Percentiles rank a stretch among this genome's conserved stretches.
These are phyloP conservation scores for Tuber indicum DNA, from an alignment of 495 filamentous ascomycete species.

Conservation along the genomic window DNA sequence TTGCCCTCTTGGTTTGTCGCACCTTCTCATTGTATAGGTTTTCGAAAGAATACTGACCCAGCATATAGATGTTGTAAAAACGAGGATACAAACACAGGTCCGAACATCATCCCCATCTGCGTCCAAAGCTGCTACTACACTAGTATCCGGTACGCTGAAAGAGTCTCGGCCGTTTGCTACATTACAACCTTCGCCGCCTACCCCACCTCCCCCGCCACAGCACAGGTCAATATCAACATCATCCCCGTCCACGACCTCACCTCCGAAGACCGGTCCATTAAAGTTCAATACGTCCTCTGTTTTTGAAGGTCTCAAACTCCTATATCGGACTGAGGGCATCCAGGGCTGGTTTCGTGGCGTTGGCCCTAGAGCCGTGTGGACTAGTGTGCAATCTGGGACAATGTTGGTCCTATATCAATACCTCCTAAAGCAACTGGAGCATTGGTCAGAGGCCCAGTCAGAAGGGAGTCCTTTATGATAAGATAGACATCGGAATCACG, in stretches of 20 bases:
- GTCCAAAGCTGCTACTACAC: conserved; percentile 13
- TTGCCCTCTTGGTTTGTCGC: conserved; percentile 60
- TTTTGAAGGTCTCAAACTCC: conserved; percentile 71
- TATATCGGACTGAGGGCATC: conserved; percentile 82
- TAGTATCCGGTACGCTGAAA: conserved; percentile 5
- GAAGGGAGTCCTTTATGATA: background rate
- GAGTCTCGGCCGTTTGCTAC: conserved; percentile 26
- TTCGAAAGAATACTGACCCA: background rate
- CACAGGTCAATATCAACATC: conserved; percentile 70
- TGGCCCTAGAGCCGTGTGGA: conserved; percentile 92
- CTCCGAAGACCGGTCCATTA: conserved; percentile 63
- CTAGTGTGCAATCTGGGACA: conserved; percentile 89
- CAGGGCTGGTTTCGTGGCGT: conserved; percentile 92
- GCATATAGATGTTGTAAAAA: conserved; percentile 80
- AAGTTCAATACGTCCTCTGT: conserved; percentile 83
- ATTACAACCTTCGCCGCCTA: conserved; percentile 13
- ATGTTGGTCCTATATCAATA: conserved; percentile 96
- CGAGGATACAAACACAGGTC: conserved; percentile 90
- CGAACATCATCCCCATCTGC: conserved; percentile 47
- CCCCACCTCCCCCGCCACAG: conserved; percentile 8
- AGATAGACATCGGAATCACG: background rate
- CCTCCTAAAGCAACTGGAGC: conserved; percentile 54
- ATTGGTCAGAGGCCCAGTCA: conserved; percentile 12
- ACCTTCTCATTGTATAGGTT: background rate
- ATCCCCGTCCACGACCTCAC: conserved; percentile 65